Evolutionary conservation across 2,329 filamentous ascomycete species (phyloP), one percentile per base, ranked within the genome.

Genomic region (Beauveria sp.): DNA sequence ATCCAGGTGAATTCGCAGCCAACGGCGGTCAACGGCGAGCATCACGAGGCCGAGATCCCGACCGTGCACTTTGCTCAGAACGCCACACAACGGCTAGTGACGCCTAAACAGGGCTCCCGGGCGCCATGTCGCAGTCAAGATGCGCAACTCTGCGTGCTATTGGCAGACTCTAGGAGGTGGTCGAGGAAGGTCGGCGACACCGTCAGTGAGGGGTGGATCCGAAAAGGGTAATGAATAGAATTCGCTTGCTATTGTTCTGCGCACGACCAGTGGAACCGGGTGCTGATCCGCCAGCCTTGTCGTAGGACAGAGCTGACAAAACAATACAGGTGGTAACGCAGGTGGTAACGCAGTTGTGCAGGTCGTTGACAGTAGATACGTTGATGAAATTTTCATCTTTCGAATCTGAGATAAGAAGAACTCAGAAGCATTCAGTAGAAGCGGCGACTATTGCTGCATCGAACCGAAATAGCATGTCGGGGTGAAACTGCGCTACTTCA

Each of bases 141-240:
- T 22, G 40, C 22, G 22, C 24, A 28, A 14, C 51, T 43, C 16
- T 41, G 51, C 40, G 8, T 34, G 28, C 41, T 22, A 55, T 46
- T 46, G 53, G 41, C 26, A 44, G 41, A 44, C 50, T 22, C 6
- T 3, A 18, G 26, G 9, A 34, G 30, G 44, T 16, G n/a, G 55
- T 48, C 55, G 55, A 28, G 44, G 44, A 6, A 43, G 12, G 40
- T 61, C 59, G 59, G 52, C 10, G 51, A 48, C 28, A 54, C 50
- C 58, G 50, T 50, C 30, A 53, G 47, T 48, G 37, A 40, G 14
- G 20, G 24, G 56, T 47, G 59, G 40, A 61, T 50, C 51, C 59
- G n/a, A 61, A 61, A 61, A 57, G 54, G 60, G 54, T 48, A 55
- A 58, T 62, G 54, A 62, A 62, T 62, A 62, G 60, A 28, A 54